Conservation (phyloP, 169 alveolate species). For the Plasmodium blacklocki region DNA sequence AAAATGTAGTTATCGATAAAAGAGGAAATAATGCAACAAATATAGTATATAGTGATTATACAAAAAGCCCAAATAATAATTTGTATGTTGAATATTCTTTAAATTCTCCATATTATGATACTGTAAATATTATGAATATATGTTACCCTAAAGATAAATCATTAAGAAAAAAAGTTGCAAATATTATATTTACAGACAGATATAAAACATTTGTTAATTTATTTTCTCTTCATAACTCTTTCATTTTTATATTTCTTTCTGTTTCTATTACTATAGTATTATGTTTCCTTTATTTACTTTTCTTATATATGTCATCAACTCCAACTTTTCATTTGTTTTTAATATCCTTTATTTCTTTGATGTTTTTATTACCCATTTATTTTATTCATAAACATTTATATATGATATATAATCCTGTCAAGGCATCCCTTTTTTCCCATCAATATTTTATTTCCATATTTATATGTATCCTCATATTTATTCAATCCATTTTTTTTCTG, state of each 20-base stretch:
- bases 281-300: constrained; percentile 24
- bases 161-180: constrained; percentile 46
- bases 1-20: constrained; percentile 17
- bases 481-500: constrained; percentile 34
- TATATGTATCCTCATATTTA: constrained; percentile 14
- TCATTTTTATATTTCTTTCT: constrained; percentile 24
- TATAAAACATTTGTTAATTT: constrained; percentile 62
- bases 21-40: constrained; percentile 51
- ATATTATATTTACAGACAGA: constrained; percentile 47
- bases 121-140: constrained; percentile 55
- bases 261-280: constrained; percentile 7
- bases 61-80: constrained; percentile 49
- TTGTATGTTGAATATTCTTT: constrained; percentile 69
- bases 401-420: constrained; percentile 46
- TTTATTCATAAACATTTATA: constrained; percentile 65
- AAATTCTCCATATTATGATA: constrained; percentile 55
- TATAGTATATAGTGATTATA: constrained; percentile 61
- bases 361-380: constrained; percentile 41
- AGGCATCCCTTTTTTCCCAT: constrained; percentile 67
- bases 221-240: constrained; percentile 44
- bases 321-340: constrained; percentile 25
- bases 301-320: constrained; percentile 21
- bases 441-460: constrained; percentile 42
- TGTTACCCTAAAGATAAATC: constrained; percentile 56
- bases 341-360: constrained; percentile 3